phyloP scores from a whole-genome alignment of 2,329 filamentous ascomycete genomes.

The Hypoxylon sp. region DNA sequence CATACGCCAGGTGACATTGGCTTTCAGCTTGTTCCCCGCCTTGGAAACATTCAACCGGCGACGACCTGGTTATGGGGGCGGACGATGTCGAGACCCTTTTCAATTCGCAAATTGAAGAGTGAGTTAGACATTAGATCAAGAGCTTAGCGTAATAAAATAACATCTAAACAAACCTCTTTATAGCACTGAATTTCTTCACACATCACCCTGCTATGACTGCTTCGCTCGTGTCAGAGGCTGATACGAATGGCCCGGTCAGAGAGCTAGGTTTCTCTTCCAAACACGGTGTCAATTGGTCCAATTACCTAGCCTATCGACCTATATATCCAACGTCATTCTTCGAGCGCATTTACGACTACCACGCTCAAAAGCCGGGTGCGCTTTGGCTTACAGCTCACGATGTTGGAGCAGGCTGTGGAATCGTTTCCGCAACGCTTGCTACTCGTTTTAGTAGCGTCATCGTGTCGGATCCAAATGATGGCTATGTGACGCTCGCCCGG shows the following conservation, averaged over 20 bases:
- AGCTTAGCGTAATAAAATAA: conserved; percentile 1
- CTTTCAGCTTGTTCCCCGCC: neutral
- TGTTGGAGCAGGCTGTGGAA: conserved; percentile 40
- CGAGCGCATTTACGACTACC: conserved; percentile 43
- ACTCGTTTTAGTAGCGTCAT: conserved; percentile 39
- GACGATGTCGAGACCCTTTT: neutral
- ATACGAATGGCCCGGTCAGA: neutral
- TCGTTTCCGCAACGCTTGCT: conserved; percentile 41
- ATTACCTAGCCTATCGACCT: conserved; percentile 40
- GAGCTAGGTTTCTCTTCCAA: conserved; percentile 30
- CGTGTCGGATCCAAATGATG: conserved; percentile 52
- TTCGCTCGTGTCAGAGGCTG: neutral
- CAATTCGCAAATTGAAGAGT: neutral
- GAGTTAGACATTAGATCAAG: neutral
- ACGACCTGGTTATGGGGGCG: neutral
- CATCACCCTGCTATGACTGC: neutral
- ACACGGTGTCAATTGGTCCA: conserved; percentile 38
- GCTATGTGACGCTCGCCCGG: conserved; percentile 42
- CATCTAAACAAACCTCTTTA: neutral
- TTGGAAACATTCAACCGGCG: neutral
- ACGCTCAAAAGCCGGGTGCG: conserved; percentile 21
- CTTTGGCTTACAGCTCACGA: conserved; percentile 41
- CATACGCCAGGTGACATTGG: neutral
- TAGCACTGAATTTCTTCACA: neutral
- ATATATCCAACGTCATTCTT: conserved; percentile 43